Conservation (phyloP, 1,284 basidiomycete genomes). For the Thecaphora thlaspeos region DNA sequence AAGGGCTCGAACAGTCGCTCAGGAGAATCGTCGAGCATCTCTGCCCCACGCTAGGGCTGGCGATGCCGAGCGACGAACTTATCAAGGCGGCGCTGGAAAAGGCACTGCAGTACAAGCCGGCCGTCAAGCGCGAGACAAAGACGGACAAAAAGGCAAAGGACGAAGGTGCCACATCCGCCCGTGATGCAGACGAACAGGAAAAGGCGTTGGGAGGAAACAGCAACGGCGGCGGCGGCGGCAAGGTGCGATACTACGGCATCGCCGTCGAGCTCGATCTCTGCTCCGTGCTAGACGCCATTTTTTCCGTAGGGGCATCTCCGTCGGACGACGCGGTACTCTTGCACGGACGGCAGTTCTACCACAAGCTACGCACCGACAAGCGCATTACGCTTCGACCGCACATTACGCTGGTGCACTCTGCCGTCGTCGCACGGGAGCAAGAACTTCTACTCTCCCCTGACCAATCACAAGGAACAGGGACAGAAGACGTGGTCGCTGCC, state of each 20-base stretch:
- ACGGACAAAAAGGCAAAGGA: slow-evolving; percentile 3
- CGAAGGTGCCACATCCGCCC: not conserved
- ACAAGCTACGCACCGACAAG: slow-evolving; percentile 49
- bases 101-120: slow-evolving; percentile 18
- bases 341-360: slow-evolving; percentile 12
- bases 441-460: not conserved
- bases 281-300: slow-evolving; percentile 6
- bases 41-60: slow-evolving; percentile 11
- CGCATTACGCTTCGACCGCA: slow-evolving; percentile 71
- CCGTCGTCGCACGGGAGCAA: not conserved
- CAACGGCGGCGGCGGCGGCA: not conserved
- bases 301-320: slow-evolving; percentile 1
- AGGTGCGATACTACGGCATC: slow-evolving; percentile 42
- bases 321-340: not conserved
- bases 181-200: not conserved
- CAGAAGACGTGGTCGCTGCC: slow-evolving; percentile 54
- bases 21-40: slow-evolving; percentile 8
- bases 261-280: slow-evolving; percentile 34
- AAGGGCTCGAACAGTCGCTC: slow-evolving; percentile 48
- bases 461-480: not conserved
- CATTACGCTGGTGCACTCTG: slow-evolving; percentile 76
- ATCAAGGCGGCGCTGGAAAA: slow-evolving; percentile 17
- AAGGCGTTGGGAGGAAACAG: no score
- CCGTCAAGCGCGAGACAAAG: slow-evolving; percentile 4
- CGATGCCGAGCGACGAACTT: slow-evolving; percentile 8